A percentile compares a stretch with the other conserved stretches of the same genome.
phyloP scores from a whole-genome alignment of 805 yeast species.

The Alloascoidea africana region DNA sequence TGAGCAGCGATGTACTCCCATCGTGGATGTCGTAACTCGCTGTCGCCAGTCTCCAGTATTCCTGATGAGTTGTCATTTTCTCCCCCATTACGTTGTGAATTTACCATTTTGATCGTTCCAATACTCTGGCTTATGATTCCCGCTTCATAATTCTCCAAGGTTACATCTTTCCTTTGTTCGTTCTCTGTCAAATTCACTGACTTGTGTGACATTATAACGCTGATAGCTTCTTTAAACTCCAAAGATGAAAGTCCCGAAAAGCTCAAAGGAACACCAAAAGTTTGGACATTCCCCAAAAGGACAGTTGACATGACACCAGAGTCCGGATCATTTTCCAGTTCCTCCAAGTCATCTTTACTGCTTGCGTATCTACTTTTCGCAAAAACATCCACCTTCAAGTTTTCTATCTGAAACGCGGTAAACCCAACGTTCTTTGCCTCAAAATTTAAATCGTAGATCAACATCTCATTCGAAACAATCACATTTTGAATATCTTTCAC shows the following conservation, averaged over 20 bases:
- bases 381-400: neutral
- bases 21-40: neutral
- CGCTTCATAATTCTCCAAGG: neutral
- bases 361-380: neutral
- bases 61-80: neutral
- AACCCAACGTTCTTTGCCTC: constrained; percentile 1
- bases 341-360: neutral
- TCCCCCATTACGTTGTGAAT: too few species aligned
- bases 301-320: neutral
- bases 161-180: neutral
- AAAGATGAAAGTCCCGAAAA: neutral
- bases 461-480: neutral
- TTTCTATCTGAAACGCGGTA: neutral
- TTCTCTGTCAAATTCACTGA: neutral
- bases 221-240: neutral
- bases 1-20: neutral
- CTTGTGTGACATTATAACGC: neutral
- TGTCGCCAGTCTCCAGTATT: neutral
- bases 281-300: neutral
- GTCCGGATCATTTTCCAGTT: neutral
- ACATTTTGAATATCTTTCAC: neutral
- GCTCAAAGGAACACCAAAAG: neutral
- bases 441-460: constrained; percentile 1
- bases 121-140: neutral
- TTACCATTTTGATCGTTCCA: constrained; percentile 1